Evolutionary conservation across 257 asterid genomes (phyloP).

Genomic region (Solanum pinnatisectum): DNA sequence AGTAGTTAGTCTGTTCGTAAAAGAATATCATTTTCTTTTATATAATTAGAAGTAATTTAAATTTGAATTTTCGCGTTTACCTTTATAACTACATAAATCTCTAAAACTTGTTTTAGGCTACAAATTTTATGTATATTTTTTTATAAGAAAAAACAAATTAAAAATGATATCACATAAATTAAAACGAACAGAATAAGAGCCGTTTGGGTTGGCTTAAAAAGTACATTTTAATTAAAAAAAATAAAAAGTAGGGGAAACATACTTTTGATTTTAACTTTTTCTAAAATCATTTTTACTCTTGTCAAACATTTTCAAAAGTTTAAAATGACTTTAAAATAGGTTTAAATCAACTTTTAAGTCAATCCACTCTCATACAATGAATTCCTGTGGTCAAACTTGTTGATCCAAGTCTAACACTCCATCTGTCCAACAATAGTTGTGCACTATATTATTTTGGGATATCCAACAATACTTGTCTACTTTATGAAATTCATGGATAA

Average conservation of each 20-base stretch:
- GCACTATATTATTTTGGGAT: too few species aligned
- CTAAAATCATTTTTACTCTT: not conserved
- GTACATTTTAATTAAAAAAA: too few species aligned
- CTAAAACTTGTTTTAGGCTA: not conserved
- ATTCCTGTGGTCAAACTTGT: not conserved
- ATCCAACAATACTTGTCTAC: too few species aligned
- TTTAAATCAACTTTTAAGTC: too few species aligned
- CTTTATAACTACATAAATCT: not conserved
- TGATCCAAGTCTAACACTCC: not conserved
- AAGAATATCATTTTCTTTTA: not conserved
- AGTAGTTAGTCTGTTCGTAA: not conserved
- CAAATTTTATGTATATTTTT: not conserved
- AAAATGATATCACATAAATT: not conserved
- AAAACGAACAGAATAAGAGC: not conserved
- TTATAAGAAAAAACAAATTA: too few species aligned
- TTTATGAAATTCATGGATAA: too few species aligned
- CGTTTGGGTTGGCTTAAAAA: too few species aligned
- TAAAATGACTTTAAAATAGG: too few species aligned
- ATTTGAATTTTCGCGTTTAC: not conserved
- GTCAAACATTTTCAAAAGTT: too few species aligned
- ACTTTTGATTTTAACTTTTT: not conserved
- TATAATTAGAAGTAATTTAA: not conserved
- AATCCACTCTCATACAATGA: not conserved
- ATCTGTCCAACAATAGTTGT: too few species aligned
- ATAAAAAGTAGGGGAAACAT: not conserved